Evolutionary conservation across 2,329 filamentous ascomycete species (phyloP), one percentile per base, ranked within the genome.

Genomic region (Ceratocystis eucalypticola): DNA sequence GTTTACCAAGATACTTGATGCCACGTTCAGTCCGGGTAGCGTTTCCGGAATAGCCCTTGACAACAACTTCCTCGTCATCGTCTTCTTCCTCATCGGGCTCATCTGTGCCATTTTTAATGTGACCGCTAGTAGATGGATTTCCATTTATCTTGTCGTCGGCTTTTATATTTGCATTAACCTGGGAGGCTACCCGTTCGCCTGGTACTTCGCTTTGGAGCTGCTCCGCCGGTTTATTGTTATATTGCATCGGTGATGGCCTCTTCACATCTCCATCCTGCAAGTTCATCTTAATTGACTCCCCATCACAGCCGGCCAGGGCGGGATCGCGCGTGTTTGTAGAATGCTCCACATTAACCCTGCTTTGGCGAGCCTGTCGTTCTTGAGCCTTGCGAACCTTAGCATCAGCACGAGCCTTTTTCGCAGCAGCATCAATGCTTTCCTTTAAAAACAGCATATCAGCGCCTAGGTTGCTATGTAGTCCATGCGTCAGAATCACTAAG

Each of bases 371-470:
- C 72, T 76, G 73, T 72, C 78, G 75, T 72, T 82, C 77, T 70
- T 76, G 79, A 66, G 78, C 79, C 70, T 80, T 83, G 67, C 88
- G 80, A 62, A 78, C 80, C 73, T 81, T 86, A 46, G 86, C 84
- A 74, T 89, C 87, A 62, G 84, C 77, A 71, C 87, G 86, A 33
- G 89, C 88, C 73, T 93, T 85, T 71, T 80, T 87, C 3, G 87
- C 88, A 2, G 89, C 86, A 33, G 86, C 85, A 76, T 99, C 94
- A 69, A 99, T 97, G 75, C 91, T 96, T 76, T 99, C 94, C 73
- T 99, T 99, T 74, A 99, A 77, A 73, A 89, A 99, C 22, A 99
- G 80, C 94, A 99, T 96, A 74, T 99, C 94, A 25, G 91, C 89
- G 4, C 94, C 91, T 12, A 96, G 80, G 74, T 99, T 99, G 76